Evolutionary conservation across 352 stramenopile genomes (phyloP).

Genomic region (Pythium aphanidermatum): DNA sequence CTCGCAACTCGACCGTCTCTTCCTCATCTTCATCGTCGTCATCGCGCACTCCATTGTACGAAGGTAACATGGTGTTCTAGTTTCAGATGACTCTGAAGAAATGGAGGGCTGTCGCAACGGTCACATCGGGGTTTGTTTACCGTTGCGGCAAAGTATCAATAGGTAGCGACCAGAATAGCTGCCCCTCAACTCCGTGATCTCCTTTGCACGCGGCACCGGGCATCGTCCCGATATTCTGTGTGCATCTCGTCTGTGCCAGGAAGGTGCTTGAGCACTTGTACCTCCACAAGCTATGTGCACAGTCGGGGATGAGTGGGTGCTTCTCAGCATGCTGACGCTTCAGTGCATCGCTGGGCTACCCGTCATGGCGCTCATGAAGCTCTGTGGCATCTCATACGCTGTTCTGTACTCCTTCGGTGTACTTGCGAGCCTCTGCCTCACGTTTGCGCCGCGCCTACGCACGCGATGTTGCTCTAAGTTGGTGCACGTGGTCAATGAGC

Average conservation of each 20-base stretch:
- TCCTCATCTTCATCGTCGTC: slow-evolving; percentile 35
- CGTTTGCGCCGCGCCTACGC: slow-evolving; percentile 31
- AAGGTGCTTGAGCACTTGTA: background rate
- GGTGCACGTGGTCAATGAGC: slow-evolving; percentile 30
- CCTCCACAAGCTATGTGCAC: slow-evolving; percentile 26
- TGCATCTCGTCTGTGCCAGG: no score
- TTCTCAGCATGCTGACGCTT: slow-evolving; percentile 32
- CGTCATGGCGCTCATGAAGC: slow-evolving; percentile 43
- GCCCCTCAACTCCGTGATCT: no score
- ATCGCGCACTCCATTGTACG: slow-evolving; percentile 9
- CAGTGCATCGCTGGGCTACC: slow-evolving; percentile 33
- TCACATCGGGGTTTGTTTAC: no score
- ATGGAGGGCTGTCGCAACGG: no score
- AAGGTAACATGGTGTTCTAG: background rate
- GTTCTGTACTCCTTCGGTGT: slow-evolving; percentile 30
- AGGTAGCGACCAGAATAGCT: no score
- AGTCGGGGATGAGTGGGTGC: slow-evolving; percentile 40
- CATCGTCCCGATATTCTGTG: no score
- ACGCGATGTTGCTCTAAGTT: slow-evolving; percentile 28
- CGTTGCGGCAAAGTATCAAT: no score
- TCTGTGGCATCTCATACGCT: slow-evolving; percentile 30
- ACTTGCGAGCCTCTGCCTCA: slow-evolving; percentile 33
- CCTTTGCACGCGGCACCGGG: no score
- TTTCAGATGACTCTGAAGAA: no score
- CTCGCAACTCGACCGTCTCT: slow-evolving; percentile 27